Evolutionary conservation across 148 eudicot species (phyloP).

Genomic region (Pouteria glomerata): DNA sequence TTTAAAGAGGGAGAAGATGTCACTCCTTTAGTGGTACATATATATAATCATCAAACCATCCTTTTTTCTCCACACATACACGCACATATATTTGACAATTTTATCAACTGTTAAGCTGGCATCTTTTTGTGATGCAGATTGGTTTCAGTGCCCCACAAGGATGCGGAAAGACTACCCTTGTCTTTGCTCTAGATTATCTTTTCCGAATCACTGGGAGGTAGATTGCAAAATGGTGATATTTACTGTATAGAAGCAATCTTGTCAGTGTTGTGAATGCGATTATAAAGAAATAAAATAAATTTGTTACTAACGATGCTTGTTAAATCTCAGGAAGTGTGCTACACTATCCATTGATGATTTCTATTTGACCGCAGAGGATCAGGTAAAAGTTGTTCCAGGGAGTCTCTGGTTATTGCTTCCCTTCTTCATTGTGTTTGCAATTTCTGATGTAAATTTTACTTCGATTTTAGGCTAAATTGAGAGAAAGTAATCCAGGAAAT

Average conservation of each 20-base stretch:
- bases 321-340: constrained; percentile 70
- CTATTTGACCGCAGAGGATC: constrained; percentile 86
- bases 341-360: constrained; percentile 96
- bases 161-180: constrained; percentile 96
- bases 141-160: constrained; percentile 99
- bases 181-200: constrained; percentile 79
- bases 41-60: background rate
- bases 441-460: constrained; percentile 19
- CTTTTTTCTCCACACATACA: background rate
- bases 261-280: background rate
- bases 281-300: constrained; percentile 2
- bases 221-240: constrained; percentile 26
- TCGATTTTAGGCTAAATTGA: constrained; percentile 59
- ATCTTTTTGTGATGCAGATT: constrained; percentile 52
- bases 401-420: constrained; percentile 12
- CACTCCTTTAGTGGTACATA: constrained; percentile 82
- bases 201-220: constrained; percentile 75
- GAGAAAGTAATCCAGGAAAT: constrained; percentile 78
- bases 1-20: constrained; percentile 78
- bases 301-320: constrained; percentile 23
- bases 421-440: constrained; percentile 11
- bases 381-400: constrained; percentile 41
- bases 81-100: background rate
- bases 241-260: constrained; percentile 17
- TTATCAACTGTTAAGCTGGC: background rate